Conservation (phyloP, 345 rosid genomes). For the Cochlearia excelsa region DNA sequence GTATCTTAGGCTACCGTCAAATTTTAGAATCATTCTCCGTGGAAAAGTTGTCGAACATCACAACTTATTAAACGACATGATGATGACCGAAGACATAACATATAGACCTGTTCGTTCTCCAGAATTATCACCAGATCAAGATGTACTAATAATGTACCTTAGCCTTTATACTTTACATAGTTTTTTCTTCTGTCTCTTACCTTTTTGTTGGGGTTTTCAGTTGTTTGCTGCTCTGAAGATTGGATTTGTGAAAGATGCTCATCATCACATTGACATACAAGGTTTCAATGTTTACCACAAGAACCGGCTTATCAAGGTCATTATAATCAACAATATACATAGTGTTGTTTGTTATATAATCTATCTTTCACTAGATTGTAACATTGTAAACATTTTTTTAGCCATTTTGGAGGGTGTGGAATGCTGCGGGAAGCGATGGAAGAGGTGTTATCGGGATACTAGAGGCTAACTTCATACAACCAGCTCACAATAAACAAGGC, state of each 20-base stretch:
- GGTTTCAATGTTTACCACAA: slow-evolving; percentile 84
- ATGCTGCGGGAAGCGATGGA: slow-evolving; percentile 80
- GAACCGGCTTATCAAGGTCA: slow-evolving; percentile 77
- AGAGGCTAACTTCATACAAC: slow-evolving; percentile 81
- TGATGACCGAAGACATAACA: slow-evolving; percentile 36
- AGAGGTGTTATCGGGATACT: slow-evolving; percentile 77
- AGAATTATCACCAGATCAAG: slow-evolving; percentile 31
- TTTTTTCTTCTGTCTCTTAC: not conserved
- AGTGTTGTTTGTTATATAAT: no score
- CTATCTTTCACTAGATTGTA: no score
- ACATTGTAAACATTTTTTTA: slow-evolving; percentile 28
- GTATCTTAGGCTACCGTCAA: slow-evolving; percentile 56
- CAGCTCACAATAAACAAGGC: slow-evolving; percentile 86
- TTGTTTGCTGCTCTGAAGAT: slow-evolving; percentile 49
- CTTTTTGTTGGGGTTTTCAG: slow-evolving; percentile 29
- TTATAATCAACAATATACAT: not conserved
- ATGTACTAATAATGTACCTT: slow-evolving; percentile 33
- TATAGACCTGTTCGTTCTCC: slow-evolving; percentile 48
- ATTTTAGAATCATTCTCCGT: slow-evolving; percentile 55
- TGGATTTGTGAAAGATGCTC: slow-evolving; percentile 89
- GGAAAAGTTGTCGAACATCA: slow-evolving; percentile 62
- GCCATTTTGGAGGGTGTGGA: slow-evolving; percentile 93
- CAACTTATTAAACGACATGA: slow-evolving; percentile 57
- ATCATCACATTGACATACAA: slow-evolving; percentile 62
- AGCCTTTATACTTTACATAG: not conserved